Evolutionary conservation across 331 rosid species (phyloP), one percentile per base, ranked within the genome.

Genomic region (Spiraea crenata): DNA sequence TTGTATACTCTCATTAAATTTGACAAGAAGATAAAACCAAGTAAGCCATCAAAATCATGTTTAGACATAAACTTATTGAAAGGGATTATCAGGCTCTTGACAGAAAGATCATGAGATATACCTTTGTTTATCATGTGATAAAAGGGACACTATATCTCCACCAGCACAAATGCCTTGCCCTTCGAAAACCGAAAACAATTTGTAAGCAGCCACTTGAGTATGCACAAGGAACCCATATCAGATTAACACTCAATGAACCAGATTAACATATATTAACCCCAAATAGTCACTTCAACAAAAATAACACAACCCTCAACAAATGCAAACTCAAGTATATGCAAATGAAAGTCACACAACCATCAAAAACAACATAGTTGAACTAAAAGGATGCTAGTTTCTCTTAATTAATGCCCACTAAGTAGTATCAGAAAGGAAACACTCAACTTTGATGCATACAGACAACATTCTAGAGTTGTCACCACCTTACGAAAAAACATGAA

Each of bases 141-240:
- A 84, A 40, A 93, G 75, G 1, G 95, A 56, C 67, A 87, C 95
- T 67, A 93, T 56, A 82, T 93, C 96, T 68, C 99, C 96, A n/a
- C 99, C 99, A 49, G 96, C 92, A 72, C 89, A 71, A 91, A 93
- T 45, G 95, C 96, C 82, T 88, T 87, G 67, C 98, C 97, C 98
- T 93, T 81, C 41, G 79, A 65, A 72, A 73, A 49, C 60, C 42
- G 41, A 75, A 79, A 84, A 59, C 19, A 69, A 0, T 42, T 50
- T 14, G 63, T 73, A 69, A 85, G 47, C 17, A 34, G 16, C 73
- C n/a, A 49, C 37, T 49, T 39, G 74, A 9, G 25, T 49, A 37
- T 16, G 63, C 71, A 55, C 17, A 20, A 37, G 44, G 1, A 14
- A 42, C n/a, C 37, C 20, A 25, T 25, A 14, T 69, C 31, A 25